These are phyloP conservation scores for Lentinula lateritia DNA, from an alignment of 768 basidiomycete species.

Conservation along the genomic window DNA sequence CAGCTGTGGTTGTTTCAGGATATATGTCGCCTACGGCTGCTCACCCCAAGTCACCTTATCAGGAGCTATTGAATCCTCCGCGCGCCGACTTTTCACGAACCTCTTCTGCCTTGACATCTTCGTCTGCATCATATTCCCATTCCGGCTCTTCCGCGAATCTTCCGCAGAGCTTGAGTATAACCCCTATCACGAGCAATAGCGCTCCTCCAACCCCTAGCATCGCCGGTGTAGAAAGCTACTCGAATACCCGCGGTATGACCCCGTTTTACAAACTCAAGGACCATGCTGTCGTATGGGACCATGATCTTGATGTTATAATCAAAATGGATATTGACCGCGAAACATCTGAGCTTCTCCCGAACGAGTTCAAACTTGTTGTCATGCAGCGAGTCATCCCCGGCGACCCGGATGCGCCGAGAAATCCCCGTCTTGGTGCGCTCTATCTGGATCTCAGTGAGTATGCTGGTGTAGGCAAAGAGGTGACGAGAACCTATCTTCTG, in stretches of 20 bases:
- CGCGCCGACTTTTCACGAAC: not conserved
- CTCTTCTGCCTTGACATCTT: not conserved
- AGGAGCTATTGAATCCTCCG: not conserved
- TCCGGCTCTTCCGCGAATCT: not conserved
- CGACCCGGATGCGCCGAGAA: slow-evolving; percentile 49
- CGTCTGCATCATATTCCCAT: slow-evolving; percentile 1
- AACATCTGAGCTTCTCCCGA: slow-evolving; percentile 45
- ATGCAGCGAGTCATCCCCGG: slow-evolving; percentile 55
- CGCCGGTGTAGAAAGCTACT: not conserved
- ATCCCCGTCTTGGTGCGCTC: slow-evolving; percentile 59
- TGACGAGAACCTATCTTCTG: slow-evolving; percentile 63
- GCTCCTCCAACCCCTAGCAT: not conserved
- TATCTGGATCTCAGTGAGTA: slow-evolving; percentile 75
- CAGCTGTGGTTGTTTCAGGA: slow-evolving; percentile 4
- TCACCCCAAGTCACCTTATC: not conserved
- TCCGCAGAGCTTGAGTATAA: not conserved
- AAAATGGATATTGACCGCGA: slow-evolving; percentile 56
- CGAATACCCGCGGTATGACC: slow-evolving; percentile 56
- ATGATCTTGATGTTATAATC: slow-evolving; percentile 49
- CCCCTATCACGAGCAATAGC: not conserved
- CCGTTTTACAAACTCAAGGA: slow-evolving; percentile 54
- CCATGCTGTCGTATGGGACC: slow-evolving; percentile 61
- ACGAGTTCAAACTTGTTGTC: slow-evolving; percentile 61
- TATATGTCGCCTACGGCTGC: not conserved
- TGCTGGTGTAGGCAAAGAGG: slow-evolving; percentile 47